Evolutionary conservation across 1,139 yeast species (phyloP), one percentile per base, ranked within the genome.

Genomic region (Keqinozyma sinolaborantium): DNA sequence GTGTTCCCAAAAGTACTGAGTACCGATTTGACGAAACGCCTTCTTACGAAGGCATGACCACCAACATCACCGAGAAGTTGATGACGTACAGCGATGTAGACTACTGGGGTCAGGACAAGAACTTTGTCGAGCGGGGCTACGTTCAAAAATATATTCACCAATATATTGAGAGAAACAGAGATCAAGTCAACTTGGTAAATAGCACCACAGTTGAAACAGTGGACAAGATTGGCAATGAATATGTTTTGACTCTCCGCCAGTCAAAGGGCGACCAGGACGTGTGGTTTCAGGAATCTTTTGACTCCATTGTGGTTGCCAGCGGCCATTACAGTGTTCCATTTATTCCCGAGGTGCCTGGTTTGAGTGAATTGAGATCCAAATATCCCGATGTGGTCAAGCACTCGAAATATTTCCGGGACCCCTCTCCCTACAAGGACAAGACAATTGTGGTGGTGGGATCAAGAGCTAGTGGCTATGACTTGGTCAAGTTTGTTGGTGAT

Each of bases 321-420:
- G 77, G 77, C 10, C 77, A 71, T 47, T 66, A 60, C 35, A 65
- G 63, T 32, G 43, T 53, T 4, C 73, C 77, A 0, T 68, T 41
- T 36, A 57, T 70, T 16, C 77, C 77, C 2, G 53, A 58, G n/a
- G 61, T 66, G 2, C 47, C 48, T 1, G 76, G 77, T 2, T 70
- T 75, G 74, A 52, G 52, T 34, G 28, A 32, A 12, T 16, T 26
- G 7, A 36, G 35, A 9, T 7, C 9, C 21, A 18, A 18, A 18
- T 18, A 7, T 18, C 65, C 69, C 3, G 35, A 39, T 0, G 36
- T 64, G 2, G 47, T 70, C 4, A 48, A 62, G 4, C 77, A 71
- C 45, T 63, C 77, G 6, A 66, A 64, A 41, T 64, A 64, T 39
- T 70, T 49, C 36, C 56, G 50, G 31, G 55, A 54, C 27, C 56